phyloP scores from a whole-genome alignment of 1,284 basidiomycete genomes.

The Cutaneotrichosporon cavernicola region DNA sequence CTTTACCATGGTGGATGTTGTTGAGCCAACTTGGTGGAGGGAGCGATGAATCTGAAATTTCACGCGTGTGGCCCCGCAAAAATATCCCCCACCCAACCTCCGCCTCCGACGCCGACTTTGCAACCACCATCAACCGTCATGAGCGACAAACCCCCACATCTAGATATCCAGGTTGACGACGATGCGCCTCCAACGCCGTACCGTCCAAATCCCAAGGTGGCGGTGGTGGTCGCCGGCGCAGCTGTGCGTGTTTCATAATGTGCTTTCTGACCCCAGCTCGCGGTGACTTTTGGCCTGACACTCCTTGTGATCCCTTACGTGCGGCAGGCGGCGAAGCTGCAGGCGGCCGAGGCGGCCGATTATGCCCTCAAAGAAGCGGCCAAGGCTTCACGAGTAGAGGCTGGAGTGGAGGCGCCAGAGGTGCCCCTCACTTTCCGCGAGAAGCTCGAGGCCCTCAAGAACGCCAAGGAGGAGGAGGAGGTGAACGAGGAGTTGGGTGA shows the following conservation, averaged over 20 bases:
- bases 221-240: slow-evolving; percentile 43
- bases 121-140: neutral
- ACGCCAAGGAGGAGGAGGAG: slow-evolving; percentile 13
- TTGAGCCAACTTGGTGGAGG: neutral
- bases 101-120: slow-evolving; percentile 6
- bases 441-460: slow-evolving; percentile 34
- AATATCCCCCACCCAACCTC: neutral
- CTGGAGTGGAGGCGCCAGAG: neutral
- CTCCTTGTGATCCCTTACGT: slow-evolving; percentile 39
- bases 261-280: slow-evolving; percentile 30
- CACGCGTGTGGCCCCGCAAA: slow-evolving; percentile 23
- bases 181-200: slow-evolving; percentile 15
- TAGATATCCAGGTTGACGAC: slow-evolving; percentile 6
- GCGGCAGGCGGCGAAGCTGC: slow-evolving; percentile 36
- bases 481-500: slow-evolving; percentile 18
- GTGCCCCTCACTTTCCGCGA: slow-evolving; percentile 32
- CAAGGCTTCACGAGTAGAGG: neutral
- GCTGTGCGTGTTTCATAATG: slow-evolving; percentile 30
- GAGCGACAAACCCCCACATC: slow-evolving; percentile 3
- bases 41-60: slow-evolving; percentile 12
- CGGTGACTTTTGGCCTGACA: slow-evolving; percentile 41
- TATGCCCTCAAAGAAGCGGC: slow-evolving; percentile 21
- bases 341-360: slow-evolving; percentile 33
- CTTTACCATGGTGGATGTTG: slow-evolving; percentile 24
- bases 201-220: slow-evolving; percentile 40